phyloP scores from a whole-genome alignment of 192 early-diverging fungal genomes.

The Umbelopsis vinacea region DNA sequence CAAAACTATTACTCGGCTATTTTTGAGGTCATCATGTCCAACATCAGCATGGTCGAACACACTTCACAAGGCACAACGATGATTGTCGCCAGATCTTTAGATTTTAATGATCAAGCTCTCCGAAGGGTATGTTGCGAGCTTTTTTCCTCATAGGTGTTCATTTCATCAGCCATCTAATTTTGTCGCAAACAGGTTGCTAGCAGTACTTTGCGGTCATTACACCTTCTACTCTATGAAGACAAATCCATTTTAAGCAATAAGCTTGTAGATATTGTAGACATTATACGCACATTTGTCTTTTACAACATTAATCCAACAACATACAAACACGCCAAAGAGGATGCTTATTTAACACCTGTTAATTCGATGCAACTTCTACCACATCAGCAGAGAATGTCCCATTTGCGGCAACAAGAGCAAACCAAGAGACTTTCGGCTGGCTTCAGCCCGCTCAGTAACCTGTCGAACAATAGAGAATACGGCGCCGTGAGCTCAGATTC shows the following conservation, averaged over 20 bases:
- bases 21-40: conserved; percentile 53
- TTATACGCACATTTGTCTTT: conserved; percentile 54
- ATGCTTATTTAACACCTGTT: background rate
- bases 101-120: conserved; percentile 34
- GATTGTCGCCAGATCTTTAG: conserved; percentile 21
- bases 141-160: background rate
- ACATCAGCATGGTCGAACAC: conserved; percentile 39
- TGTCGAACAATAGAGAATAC: background rate
- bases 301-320: conserved; percentile 37
- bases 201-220: conserved; percentile 57
- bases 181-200: conserved; percentile 45
- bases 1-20: conserved; percentile 50
- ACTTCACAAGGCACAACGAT: conserved; percentile 24
- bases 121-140: conserved; percentile 29
- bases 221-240: conserved; percentile 57
- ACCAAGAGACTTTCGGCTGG: background rate
- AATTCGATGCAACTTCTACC: conserved; percentile 9
- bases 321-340: background rate
- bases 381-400: conserved; percentile 8
- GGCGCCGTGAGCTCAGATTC: conserved; percentile 51
- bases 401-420: conserved; percentile 15
- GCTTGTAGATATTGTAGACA: conserved; percentile 49
- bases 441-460: background rate
- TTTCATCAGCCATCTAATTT: background rate
- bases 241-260: conserved; percentile 45